Evolutionary conservation across 306 rosid genomes (phyloP), one percentile per base, ranked within the genome.

Genomic region (Purshia tridentata): DNA sequence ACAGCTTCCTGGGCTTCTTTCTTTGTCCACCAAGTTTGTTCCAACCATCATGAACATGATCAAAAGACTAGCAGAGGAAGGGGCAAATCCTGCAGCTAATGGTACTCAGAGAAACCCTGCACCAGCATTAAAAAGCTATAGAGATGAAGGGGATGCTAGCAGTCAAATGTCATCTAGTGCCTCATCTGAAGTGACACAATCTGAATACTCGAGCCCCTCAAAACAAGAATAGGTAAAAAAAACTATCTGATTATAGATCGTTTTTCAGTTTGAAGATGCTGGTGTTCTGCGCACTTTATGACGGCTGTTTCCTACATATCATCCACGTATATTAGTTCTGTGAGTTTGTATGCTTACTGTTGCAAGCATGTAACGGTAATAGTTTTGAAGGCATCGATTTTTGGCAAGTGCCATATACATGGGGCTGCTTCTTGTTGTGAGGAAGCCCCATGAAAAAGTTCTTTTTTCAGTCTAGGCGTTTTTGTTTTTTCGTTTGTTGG

Each of bases 1-100:
- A 75, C 98, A 95, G 99, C 88, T 95, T 67, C 92, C 99, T 0
- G 99, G 98, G 66, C 74, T 95, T 75, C 70, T 95, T 67, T 88
- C 98, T 37, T 79, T 95, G 87, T 88, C 93, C 11, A 60, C 78
- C 78, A 91, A 89, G 83, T 79, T 95, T 56, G 48, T 95, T 53
- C 99, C 99, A 69, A 92, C 99, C 18, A 74, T 92, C 73, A 83
- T 95, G 89, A 85, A 86, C 81, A 77, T 95, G 15, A 67, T 95
- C 15, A 87, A 68, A 85, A 90, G 81, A 76, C 85, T 95, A 75
- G 99, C 98, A 22, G 99, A 92, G 71, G 91, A 90, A 80, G 97
- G 92, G 53, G 77, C 76, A 49, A 72, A 35, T 35, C 39, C 88
- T 76, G 71, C 89, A 42, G 41, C 81, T 72, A 78, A 86, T 50